phyloP scores from a whole-genome alignment of 1,284 basidiomycete genomes.

The Cryptococcus hybrid region DNA sequence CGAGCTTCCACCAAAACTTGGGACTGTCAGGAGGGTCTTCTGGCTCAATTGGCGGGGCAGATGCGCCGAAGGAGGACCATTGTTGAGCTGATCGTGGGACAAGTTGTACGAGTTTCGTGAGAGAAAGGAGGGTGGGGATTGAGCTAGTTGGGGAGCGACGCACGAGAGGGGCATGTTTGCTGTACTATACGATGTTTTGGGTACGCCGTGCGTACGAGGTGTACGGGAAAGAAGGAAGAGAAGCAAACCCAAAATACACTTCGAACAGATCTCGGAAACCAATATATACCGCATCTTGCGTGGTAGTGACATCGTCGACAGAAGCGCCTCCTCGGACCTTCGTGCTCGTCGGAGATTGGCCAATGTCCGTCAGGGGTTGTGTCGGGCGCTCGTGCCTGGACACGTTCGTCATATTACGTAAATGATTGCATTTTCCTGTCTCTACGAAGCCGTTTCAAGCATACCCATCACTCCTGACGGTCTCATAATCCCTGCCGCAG shows the following conservation, averaged over 20 bases:
- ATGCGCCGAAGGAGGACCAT: slow-evolving; percentile 7
- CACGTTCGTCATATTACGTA: too few relatives aligned
- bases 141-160: slow-evolving; percentile 5
- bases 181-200: not conserved
- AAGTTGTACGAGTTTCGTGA: slow-evolving; percentile 37
- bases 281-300: too few relatives aligned
- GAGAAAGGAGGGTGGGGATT: slow-evolving; percentile 35
- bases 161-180: slow-evolving; percentile 13
- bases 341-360: too few relatives aligned
- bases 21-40: slow-evolving; percentile 43
- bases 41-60: slow-evolving; percentile 20
- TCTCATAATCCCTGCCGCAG: slow-evolving; percentile 45
- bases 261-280: not conserved
- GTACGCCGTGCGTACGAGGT: not conserved
- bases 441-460: slow-evolving; percentile 11
- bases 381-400: too few relatives aligned
- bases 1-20: slow-evolving; percentile 64
- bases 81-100: slow-evolving; percentile 19
- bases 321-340: too few relatives aligned
- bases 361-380: too few relatives aligned
- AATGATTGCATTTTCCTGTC: too few relatives aligned
- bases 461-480: slow-evolving; percentile 43
- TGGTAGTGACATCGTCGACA: too few relatives aligned
- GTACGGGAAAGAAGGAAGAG: not conserved
- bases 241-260: not conserved